Base-by-base conservation (phyloP, 2,329 filamentous ascomycete genomes). In the Trichoderma sp. region DNA sequence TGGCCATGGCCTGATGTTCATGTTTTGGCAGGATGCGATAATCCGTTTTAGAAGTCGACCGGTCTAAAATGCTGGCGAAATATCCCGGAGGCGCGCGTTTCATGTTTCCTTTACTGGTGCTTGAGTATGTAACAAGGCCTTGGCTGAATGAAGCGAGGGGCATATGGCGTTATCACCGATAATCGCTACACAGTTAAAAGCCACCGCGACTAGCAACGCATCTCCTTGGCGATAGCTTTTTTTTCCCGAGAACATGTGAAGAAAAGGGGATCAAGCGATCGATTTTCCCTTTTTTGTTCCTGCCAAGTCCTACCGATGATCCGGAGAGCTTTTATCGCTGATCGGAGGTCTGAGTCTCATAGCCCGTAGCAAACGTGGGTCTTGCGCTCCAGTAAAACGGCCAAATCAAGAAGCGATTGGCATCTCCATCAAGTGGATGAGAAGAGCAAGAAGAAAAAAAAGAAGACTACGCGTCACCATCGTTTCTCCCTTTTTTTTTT, bases 321-420 rank as follows among this genome's bases (percentile, higher is more conserved):
- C 51, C 51, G 51, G 51, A 55, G 28, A 32, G 10, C 18, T 21
- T 16, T 56, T 34, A 21, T n/a, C 32, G 55, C n/a, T 30, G 55
- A 58, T 58, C 55, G 10, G 21, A 16, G 18, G 21, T 52, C 13
- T 6, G 24, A 43, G 16, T 55, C 14, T 16, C 37, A 14, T 46
- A n/a, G 28, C 16, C 14, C 18, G 21, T 46, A 39, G 37, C 26
- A 32, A 26, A 49, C 63, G 63, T 66, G 63, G 63, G 61, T 65
- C 51, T 21, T 54, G 51, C 24, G 51, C 54, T 56, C 54, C 54
- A 56, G 54, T 34, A 56, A 34, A 56, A n/a, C 3, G 18, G 37
- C 34, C 51, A 18, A 21, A 55, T 46, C 37, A 32, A 56, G 61
- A 34, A 65, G 26, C 30, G 61, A 65, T 65, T 46, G 51, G 10